Percentiles rank a stretch among this genome's conserved stretches.
phyloP scores from a whole-genome alignment of 352 stramenopile genomes.

The Phytophthora pisi region DNA sequence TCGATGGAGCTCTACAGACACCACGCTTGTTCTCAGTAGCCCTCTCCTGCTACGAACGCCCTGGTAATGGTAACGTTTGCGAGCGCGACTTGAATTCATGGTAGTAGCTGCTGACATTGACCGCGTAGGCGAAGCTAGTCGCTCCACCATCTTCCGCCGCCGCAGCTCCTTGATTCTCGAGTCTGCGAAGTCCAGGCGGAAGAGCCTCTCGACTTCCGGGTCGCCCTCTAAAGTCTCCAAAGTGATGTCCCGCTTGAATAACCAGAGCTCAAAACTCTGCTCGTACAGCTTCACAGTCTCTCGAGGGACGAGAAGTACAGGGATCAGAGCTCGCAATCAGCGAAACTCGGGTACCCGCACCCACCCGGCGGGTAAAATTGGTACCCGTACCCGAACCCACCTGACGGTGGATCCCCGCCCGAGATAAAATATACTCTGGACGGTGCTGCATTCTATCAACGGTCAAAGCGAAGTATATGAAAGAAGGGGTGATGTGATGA shows the following conservation, averaged over 20 bases:
- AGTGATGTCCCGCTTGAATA: background rate
- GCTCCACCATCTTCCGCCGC: background rate
- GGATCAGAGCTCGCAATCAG: too few relatives aligned
- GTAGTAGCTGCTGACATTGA: background rate
- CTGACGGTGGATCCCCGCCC: too few relatives aligned
- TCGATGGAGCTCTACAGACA: background rate
- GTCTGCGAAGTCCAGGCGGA: constrained; percentile 5
- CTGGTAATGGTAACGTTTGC: background rate
- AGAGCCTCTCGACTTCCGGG: constrained; percentile 5
- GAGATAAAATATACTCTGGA: too few relatives aligned
- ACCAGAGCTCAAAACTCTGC: background rate
- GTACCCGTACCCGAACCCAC: too few relatives aligned
- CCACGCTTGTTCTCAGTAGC: background rate
- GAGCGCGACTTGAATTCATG: background rate
- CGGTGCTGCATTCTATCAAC: too few relatives aligned
- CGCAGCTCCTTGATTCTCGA: constrained; percentile 1
- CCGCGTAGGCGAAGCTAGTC: background rate
- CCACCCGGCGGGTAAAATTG: too few relatives aligned
- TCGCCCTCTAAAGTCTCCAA: background rate
- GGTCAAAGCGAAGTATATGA: too few relatives aligned
- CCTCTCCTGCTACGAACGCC: background rate
- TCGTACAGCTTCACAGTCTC: background rate
- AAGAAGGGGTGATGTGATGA: too few relatives aligned
- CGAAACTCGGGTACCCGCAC: too few relatives aligned
- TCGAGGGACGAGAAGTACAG: background rate